Percentiles rank a stretch among this genome's conserved stretches.
Conservation (phyloP, 2,329 filamentous ascomycete species). For the Xylaria sp. region DNA sequence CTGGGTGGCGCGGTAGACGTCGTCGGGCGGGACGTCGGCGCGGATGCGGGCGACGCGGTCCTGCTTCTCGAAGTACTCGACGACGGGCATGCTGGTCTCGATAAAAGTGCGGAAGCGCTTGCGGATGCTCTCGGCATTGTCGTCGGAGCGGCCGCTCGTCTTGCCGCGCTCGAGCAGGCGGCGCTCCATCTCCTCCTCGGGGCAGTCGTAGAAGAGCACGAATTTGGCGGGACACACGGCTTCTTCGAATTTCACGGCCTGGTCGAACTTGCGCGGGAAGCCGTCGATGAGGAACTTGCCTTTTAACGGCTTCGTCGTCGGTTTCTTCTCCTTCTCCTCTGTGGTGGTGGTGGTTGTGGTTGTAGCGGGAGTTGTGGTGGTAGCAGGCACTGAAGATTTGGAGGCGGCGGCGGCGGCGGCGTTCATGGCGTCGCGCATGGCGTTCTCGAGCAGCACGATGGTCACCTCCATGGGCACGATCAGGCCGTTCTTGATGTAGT, state of each 20-base stretch:
- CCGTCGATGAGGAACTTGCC: constrained; percentile 82
- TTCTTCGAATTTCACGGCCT: constrained; percentile 93
- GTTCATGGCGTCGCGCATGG: constrained; percentile 78
- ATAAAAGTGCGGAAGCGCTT: constrained; percentile 96
- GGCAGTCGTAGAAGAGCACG: constrained; percentile 94
- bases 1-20: constrained; percentile 66
- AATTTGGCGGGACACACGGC: constrained; percentile 84
- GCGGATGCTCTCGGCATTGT: constrained; percentile 94
- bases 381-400: too few species aligned
- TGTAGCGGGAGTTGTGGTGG: too few species aligned
- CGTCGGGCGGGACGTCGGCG: constrained; percentile 74
- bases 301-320: constrained; percentile 25
- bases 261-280: constrained; percentile 97
- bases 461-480: constrained; percentile 99
- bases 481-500: constrained; percentile 91
- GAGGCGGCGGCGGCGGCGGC: constrained; percentile 31
- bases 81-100: constrained; percentile 97
- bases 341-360: constrained; percentile 14
- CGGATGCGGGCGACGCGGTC: constrained; percentile 83
- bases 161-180: constrained; percentile 88
- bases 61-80: constrained; percentile 82
- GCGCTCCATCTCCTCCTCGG: constrained; percentile 87
- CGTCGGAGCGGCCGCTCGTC: constrained; percentile 90
- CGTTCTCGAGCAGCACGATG: constrained; percentile 90
- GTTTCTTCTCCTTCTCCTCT: not conserved